These are phyloP conservation scores for Coniosporium tulheliwenetii DNA, from an alignment of 2,329 filamentous ascomycete genomes.

Conservation along the genomic window DNA sequence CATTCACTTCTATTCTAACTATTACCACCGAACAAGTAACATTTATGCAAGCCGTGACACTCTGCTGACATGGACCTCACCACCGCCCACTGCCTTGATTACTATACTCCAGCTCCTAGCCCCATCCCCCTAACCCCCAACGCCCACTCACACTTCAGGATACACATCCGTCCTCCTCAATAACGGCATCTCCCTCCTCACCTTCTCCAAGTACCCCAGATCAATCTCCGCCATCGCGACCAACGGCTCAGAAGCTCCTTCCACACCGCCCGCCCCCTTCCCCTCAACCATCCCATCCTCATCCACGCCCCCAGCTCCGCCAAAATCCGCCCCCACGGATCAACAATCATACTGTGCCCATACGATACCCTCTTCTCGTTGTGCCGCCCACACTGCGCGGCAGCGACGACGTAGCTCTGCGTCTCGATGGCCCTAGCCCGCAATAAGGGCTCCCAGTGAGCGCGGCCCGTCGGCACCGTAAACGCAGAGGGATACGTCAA, in stretches of 20 bases:
- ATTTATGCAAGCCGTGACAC: too few relatives aligned
- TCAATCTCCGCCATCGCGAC: constrained; percentile 24
- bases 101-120: too few relatives aligned
- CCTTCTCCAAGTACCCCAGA: constrained; percentile 18
- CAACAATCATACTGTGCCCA: constrained; percentile 71
- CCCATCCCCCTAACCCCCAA: too few relatives aligned
- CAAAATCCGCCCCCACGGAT: constrained; percentile 71
- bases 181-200: constrained; percentile 19
- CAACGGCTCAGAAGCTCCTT: constrained; percentile 17
- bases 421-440: constrained; percentile 75
- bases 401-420: constrained; percentile 73
- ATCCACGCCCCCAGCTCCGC: constrained; percentile 44
- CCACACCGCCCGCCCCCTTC: constrained; percentile 9
- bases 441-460: constrained; percentile 74
- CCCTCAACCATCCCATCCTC: constrained; percentile 19
- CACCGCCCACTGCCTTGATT: too few relatives aligned
- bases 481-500: constrained; percentile 84
- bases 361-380: constrained; percentile 68
- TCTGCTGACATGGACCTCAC: too few relatives aligned
- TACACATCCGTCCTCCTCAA: constrained; percentile 17
- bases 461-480: constrained; percentile 67
- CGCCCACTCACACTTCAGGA: too few relatives aligned
- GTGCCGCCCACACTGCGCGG: constrained; percentile 64
- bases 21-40: too few relatives aligned
- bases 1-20: too few relatives aligned